These are phyloP conservation scores for Rhytidhysteron rufulum DNA, from an alignment of 2,329 filamentous ascomycete species.

Conservation along the genomic window DNA sequence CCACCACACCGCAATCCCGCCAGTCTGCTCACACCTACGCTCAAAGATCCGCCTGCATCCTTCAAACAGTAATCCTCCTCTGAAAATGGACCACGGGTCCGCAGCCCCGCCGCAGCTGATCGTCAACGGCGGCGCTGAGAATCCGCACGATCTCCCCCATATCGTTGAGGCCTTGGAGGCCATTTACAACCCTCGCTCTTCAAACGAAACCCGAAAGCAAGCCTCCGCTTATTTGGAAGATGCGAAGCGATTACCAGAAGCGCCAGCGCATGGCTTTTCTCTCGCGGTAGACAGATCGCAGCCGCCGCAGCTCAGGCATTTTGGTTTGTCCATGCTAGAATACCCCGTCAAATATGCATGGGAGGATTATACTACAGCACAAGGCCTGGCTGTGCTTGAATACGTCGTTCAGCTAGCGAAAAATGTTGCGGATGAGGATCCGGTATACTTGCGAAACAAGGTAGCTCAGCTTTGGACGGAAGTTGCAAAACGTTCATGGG, in stretches of 20 bases:
- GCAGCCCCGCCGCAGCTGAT: constrained; percentile 22
- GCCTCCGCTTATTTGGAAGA: constrained; percentile 83
- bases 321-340: constrained; percentile 87
- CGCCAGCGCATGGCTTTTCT: constrained; percentile 78
- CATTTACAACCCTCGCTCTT: constrained; percentile 77
- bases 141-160: constrained; percentile 48
- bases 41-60: neutral
- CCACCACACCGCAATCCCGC: neutral
- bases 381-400: constrained; percentile 64
- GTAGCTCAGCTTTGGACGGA: constrained; percentile 93
- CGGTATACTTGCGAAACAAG: constrained; percentile 85
- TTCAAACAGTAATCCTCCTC: constrained; percentile 2
- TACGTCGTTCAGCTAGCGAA: constrained; percentile 80
- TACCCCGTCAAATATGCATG: constrained; percentile 84
- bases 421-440: constrained; percentile 67
- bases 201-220: constrained; percentile 75
- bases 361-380: constrained; percentile 65
- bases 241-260: constrained; percentile 73
- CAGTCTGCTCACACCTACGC: neutral
- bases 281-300: constrained; percentile 74
- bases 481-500: constrained; percentile 89
- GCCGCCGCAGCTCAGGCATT: constrained; percentile 82
- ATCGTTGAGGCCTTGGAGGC: constrained; percentile 84
- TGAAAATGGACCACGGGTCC: constrained; percentile 28
- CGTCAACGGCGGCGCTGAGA: constrained; percentile 12